Base-by-base conservation (phyloP, 306 rosid genomes). In the Cercis canadensis region DNA sequence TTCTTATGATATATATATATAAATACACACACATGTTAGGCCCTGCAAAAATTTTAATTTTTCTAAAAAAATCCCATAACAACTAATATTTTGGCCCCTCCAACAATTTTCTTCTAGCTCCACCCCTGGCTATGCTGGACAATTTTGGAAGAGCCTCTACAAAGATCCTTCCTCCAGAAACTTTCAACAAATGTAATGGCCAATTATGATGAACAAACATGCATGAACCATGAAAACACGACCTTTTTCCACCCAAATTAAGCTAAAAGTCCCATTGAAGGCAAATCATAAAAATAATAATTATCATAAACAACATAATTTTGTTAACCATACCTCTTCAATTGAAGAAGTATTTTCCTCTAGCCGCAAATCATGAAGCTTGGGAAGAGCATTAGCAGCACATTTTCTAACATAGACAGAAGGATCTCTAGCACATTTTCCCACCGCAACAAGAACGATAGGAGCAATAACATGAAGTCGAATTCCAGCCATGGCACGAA, bases 401-500 rank as follows among this genome's bases (percentile, higher is more conserved):
- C 92, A 91, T 79, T 95, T 91, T 56, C 99, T 87, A 39, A 95
- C 97, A 58, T 86, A 95, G 13, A 91, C 96, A 64, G 96, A 91
- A 3, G 97, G 90, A 76, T 95, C 99, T 58, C 99, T 83, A 1
- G 99, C 96, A 85, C 97, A 89, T 75, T 89, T 95, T 40, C 90
- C 84, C 66, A 84, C 92, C 1, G 97, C 99, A 68, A 87, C 97
- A 57, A 95, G 74, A 80, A 89, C 99, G 75, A 95, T 86, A 19
- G 97, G 87, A 9, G 97, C 92, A 82, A 95, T 89, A 70, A 68
- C 97, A 70, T 87, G 96, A 10, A 95, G 90, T 65, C 97, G 87
- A 24, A 95, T 95, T 60, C 99, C 99, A 0, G 99, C 97, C 97
- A 95, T 87, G 50, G 99, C 86, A 49, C 97, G 92, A 62, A 91